Evolutionary conservation across 164 flowering plant genomes (phyloP), one percentile per base, ranked within the genome.

Genomic region (Vitis labrusca): DNA sequence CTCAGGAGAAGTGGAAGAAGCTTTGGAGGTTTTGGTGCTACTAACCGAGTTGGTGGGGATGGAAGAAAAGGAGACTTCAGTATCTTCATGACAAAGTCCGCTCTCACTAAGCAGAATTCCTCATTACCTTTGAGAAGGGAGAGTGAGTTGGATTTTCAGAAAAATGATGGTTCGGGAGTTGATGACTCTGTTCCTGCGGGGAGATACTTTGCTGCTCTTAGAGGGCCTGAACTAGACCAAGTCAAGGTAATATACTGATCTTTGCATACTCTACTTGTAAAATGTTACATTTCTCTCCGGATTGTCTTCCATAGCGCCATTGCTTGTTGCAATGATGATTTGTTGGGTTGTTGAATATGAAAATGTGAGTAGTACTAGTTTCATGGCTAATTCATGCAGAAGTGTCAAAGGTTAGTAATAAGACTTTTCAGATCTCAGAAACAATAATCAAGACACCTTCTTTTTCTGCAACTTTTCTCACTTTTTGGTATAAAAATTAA

Each of bases 141-240:
- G 14, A 77, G 77, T 50, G 84, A 82, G 37, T 23, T 30, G 47
- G 87, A 89, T 23, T 32, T 59, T 27, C 84, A 75, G 32, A 73
- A 70, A 44, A 59, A 66, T 44, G 84, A 82, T 58, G 68, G n/a
- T 2, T 50, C 61, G 6, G 80, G 63, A 19, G 10, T 32, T 60
- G 89, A 86, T 64, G 91, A 87, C 47, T 74, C 86, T 56, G 79
- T 93, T 67, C 93, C 94, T 76, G 98, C 88, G 69, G 98, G 98
- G 48, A 88, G 99, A 77, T 93, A 93, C 85, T 96, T 90, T 74
- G 97, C 98, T 65, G 98, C 99, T 66, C 85, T 93, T 53, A 85
- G 82, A 77, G 99, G 98, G 32, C 91, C 99, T 60, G 98, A 96
- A 74, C 83, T 96, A 10, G 99, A 96, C 61, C 79, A 96, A 93